Evolutionary conservation across 225 moss, liverwort and hornwort species (phyloP).

Genomic region (Climacium dendroides): DNA sequence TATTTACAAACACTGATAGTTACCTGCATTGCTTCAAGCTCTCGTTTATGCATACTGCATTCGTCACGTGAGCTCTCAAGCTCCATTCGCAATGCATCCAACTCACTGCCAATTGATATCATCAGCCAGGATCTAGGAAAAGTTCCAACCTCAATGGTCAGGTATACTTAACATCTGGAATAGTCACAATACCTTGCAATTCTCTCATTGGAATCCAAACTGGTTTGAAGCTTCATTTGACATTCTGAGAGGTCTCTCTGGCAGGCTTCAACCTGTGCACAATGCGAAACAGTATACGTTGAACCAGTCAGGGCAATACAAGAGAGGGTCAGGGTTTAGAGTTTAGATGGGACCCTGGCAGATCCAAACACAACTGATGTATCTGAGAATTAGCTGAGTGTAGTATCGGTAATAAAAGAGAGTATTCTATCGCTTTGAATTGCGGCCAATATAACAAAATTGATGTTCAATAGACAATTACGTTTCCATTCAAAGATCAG

Average conservation of each 20-base stretch:
- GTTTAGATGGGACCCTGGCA: too few relatives aligned
- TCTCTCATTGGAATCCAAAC: slow-evolving; percentile 46
- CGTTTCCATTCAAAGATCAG: neutral
- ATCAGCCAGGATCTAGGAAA: neutral
- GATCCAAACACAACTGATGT: too few relatives aligned
- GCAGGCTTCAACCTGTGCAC: slow-evolving; percentile 39
- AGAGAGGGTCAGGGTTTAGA: neutral
- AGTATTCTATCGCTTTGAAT: neutral
- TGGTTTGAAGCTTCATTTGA: slow-evolving; percentile 38
- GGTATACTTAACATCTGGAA: neutral
- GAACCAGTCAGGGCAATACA: neutral
- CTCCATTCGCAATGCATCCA: slow-evolving; percentile 44
- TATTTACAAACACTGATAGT: neutral
- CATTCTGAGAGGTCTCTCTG: slow-evolving; percentile 47
- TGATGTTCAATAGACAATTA: neutral
- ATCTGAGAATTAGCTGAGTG: too few relatives aligned
- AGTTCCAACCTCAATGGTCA: neutral
- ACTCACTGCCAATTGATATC: slow-evolving; percentile 24
- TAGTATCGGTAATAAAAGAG: too few relatives aligned
- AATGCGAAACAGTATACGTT: neutral
- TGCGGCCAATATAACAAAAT: neutral
- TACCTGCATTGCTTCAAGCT: slow-evolving; percentile 28
- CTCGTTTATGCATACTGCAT: slow-evolving; percentile 4
- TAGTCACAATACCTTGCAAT: slow-evolving; percentile 37
- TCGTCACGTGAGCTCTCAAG: slow-evolving; percentile 32